Percentiles rank a stretch among this genome's conserved stretches.
Evolutionary conservation across 768 basidiomycete genomes (phyloP).

Genomic region (Suillus subaureus): DNA sequence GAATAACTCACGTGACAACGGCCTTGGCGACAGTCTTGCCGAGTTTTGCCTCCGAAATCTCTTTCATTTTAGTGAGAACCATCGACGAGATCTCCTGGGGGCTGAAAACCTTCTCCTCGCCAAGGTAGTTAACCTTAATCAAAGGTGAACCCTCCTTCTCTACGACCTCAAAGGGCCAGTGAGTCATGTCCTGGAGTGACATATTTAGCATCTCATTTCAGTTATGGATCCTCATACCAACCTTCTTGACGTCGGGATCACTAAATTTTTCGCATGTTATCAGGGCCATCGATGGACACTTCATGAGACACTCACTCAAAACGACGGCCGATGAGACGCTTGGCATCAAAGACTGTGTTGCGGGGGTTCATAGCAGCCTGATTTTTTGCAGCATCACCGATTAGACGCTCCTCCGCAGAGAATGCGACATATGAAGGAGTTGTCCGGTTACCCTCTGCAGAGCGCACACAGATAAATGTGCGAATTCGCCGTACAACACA

Average conservation of each 20-base stretch:
- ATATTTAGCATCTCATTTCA: slow-evolving; percentile 6
- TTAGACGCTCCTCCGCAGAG: slow-evolving; percentile 93
- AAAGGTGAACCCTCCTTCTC: slow-evolving; percentile 97
- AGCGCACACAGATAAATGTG: slow-evolving; percentile 7
- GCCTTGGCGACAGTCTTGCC: slow-evolving; percentile 99
- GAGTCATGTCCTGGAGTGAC: slow-evolving; percentile 75
- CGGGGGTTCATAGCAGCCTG: slow-evolving; percentile 99
- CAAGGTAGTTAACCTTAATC: slow-evolving; percentile 95
- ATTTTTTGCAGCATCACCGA: slow-evolving; percentile 98
- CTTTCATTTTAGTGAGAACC: slow-evolving; percentile 99
- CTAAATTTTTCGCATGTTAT: slow-evolving; percentile 37
- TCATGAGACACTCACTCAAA: slow-evolving; percentile 68
- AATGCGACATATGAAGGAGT: slow-evolving; percentile 99
- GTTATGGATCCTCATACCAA: slow-evolving; percentile 10
- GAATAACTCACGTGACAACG: slow-evolving; percentile 83
- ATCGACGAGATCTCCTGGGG: slow-evolving; percentile 99
- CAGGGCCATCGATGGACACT: slow-evolving; percentile 8
- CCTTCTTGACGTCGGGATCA: slow-evolving; percentile 94
- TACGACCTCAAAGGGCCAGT: slow-evolving; percentile 98
- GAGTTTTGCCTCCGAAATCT: slow-evolving; percentile 98
- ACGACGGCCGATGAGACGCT: slow-evolving; percentile 97
- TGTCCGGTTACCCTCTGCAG: slow-evolving; percentile 93
- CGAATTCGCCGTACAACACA: slow-evolving; percentile 3
- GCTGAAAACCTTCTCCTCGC: slow-evolving; percentile 94
- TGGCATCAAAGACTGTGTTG: slow-evolving; percentile 99